These are phyloP conservation scores for Cystofilobasidium capitatum DNA, from an alignment of 768 basidiomycete genomes.

Conservation along the genomic window DNA sequence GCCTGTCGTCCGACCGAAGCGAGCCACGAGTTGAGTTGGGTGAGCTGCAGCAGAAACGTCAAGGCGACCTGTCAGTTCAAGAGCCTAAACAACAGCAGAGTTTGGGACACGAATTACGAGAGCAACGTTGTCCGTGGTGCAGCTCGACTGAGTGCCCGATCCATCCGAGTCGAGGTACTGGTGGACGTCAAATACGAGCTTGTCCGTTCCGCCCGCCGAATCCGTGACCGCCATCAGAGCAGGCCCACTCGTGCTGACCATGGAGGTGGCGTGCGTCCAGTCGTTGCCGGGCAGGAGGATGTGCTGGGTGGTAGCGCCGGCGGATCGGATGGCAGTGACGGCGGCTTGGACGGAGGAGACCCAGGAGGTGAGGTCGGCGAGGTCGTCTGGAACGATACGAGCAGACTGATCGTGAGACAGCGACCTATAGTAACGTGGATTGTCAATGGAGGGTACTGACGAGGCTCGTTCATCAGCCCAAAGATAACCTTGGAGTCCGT, in stretches of 20 bases:
- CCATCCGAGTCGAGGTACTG: conserved; percentile 54
- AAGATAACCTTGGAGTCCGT: conserved; percentile 44
- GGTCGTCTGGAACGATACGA: conserved; percentile 3
- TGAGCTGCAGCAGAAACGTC: conserved; percentile 29
- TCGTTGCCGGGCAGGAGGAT: conserved; percentile 55
- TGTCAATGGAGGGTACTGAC: neutral
- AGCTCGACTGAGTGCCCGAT: conserved; percentile 46
- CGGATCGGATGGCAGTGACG: conserved; percentile 44
- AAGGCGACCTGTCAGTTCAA: conserved; percentile 40
- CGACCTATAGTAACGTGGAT: neutral
- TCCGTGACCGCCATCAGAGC: conserved; percentile 8
- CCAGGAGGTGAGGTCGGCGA: neutral
- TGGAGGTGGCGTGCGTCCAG: conserved; percentile 44
- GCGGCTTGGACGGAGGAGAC: conserved; percentile 3
- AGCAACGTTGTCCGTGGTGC: conserved; percentile 44
- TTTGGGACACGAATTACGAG: neutral
- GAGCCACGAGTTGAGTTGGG: conserved; percentile 44
- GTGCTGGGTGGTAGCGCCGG: conserved; percentile 51
- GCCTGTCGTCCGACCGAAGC: conserved; percentile 48
- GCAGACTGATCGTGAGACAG: neutral
- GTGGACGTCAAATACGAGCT: conserved; percentile 48
- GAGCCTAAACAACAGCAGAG: neutral
- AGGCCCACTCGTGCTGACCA: conserved; percentile 9
- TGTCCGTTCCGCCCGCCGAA: neutral
- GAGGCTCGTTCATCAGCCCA: conserved; percentile 30